Percentiles rank a stretch among this genome's conserved stretches.
These are phyloP conservation scores for Geosmithia flava DNA, from an alignment of 2,329 filamentous ascomycete genomes.

Conservation along the genomic window DNA sequence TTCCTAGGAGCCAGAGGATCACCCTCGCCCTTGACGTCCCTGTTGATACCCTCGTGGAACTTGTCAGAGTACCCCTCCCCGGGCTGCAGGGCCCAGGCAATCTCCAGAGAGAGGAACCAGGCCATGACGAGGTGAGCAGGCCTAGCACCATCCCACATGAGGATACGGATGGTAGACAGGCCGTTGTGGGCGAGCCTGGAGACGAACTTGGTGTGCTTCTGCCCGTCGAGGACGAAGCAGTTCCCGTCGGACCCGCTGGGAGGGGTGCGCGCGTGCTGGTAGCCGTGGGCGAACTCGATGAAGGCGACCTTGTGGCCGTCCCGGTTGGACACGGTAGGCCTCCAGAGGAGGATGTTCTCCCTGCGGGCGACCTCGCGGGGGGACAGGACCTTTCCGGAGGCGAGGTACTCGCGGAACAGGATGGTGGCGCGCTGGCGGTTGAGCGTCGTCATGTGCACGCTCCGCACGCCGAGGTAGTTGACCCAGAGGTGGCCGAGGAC, in stretches of 20 bases:
- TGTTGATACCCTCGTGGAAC: slow-evolving; percentile 5
- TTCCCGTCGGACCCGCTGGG: background rate
- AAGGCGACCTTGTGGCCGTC: slow-evolving; percentile 12
- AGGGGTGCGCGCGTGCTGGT: slow-evolving; percentile 17
- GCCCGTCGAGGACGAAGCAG: slow-evolving; percentile 12
- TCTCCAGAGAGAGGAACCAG: slow-evolving; percentile 24
- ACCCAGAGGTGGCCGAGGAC: slow-evolving; percentile 67
- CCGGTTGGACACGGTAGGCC: slow-evolving; percentile 15
- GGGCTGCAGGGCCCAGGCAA: slow-evolving; percentile 16
- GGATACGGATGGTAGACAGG: slow-evolving; percentile 17
- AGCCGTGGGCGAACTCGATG: slow-evolving; percentile 29
- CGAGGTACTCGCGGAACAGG: slow-evolving; percentile 49
- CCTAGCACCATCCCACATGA: slow-evolving; percentile 18
- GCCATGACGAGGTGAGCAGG: slow-evolving; percentile 17
- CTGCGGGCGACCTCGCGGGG: slow-evolving; percentile 53
- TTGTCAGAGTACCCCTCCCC: slow-evolving; percentile 8
- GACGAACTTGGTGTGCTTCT: slow-evolving; percentile 15
- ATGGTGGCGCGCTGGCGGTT: slow-evolving; percentile 82
- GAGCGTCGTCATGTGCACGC: slow-evolving; percentile 71
- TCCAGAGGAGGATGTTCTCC: slow-evolving; percentile 49
- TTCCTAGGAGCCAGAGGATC: background rate
- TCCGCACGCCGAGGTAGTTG: slow-evolving; percentile 76
- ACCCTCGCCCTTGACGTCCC: slow-evolving; percentile 6
- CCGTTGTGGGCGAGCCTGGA: slow-evolving; percentile 3
- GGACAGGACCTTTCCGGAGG: slow-evolving; percentile 36